phyloP scores from a whole-genome alignment of 2,329 filamentous ascomycete species.

The Calonectria hawksworthii region DNA sequence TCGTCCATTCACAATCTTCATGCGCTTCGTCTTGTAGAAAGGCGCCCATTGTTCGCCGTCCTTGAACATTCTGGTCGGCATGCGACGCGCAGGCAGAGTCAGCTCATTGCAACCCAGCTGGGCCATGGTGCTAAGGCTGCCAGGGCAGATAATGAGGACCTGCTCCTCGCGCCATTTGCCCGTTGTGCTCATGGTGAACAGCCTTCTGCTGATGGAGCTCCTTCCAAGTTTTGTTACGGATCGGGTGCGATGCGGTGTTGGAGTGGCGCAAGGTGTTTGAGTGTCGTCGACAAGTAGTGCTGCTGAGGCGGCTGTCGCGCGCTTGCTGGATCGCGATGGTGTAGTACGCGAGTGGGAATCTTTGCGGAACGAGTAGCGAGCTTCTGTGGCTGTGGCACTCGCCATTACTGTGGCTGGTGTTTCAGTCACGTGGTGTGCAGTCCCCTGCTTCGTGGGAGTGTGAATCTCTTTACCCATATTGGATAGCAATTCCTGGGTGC shows the following conservation, averaged over 20 bases:
- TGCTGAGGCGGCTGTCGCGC: slow-evolving; percentile 8
- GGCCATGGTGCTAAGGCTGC: slow-evolving; percentile 90
- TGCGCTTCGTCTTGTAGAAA: slow-evolving; percentile 80
- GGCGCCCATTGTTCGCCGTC: slow-evolving; percentile 84
- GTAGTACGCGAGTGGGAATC: slow-evolving; percentile 37
- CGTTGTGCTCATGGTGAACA: slow-evolving; percentile 63
- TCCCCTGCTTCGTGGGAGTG: neutral
- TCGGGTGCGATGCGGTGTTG: slow-evolving; percentile 9
- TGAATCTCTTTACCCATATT: neutral
- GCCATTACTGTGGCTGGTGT: neutral
- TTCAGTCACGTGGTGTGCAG: neutral
- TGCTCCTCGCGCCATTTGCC: slow-evolving; percentile 76
- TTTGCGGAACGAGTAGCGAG: slow-evolving; percentile 30
- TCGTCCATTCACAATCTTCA: slow-evolving; percentile 63
- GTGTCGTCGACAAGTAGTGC: neutral
- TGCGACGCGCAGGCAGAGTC: slow-evolving; percentile 87
- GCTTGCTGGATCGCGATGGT: slow-evolving; percentile 38
- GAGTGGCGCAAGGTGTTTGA: neutral
- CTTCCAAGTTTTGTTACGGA: slow-evolving; percentile 18
- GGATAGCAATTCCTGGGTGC: neutral
- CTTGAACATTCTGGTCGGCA: slow-evolving; percentile 95
- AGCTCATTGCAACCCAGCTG: slow-evolving; percentile 93
- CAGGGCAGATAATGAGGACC: slow-evolving; percentile 81
- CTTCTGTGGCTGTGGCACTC: slow-evolving; percentile 14
- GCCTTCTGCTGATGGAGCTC: slow-evolving; percentile 24